Conservation (phyloP, 148 eudicot genomes). For the Mesembryanthemum crystallinum region DNA sequence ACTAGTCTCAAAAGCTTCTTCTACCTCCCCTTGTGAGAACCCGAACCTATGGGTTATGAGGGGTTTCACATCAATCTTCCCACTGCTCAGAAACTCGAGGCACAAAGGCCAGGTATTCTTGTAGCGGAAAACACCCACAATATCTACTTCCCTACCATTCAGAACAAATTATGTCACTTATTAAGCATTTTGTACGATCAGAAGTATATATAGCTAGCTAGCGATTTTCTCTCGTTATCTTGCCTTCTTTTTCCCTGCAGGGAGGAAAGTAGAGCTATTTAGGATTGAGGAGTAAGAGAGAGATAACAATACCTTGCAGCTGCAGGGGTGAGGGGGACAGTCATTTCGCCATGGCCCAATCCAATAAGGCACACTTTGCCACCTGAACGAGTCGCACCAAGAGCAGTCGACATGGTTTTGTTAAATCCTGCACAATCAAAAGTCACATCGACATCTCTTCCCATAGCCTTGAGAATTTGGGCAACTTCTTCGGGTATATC, state of each 20-base stretch:
- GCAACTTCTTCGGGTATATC: slow-evolving; percentile 55
- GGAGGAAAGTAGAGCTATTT: background rate
- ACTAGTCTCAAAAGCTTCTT: slow-evolving; percentile 83
- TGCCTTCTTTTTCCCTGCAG: background rate
- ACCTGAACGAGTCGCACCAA: slow-evolving; percentile 67
- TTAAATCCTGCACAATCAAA: slow-evolving; percentile 84
- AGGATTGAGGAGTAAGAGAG: background rate
- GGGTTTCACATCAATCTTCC: slow-evolving; percentile 88
- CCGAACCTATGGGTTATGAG: slow-evolving; percentile 83
- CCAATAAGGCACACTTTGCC: slow-evolving; percentile 93
- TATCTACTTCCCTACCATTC: slow-evolving; percentile 69
- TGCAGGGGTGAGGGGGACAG: slow-evolving; percentile 81
- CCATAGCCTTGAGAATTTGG: slow-evolving; percentile 60
- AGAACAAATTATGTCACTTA: background rate
- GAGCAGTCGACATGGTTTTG: slow-evolving; percentile 91
- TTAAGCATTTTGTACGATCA: background rate
- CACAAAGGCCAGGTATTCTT: slow-evolving; percentile 93
- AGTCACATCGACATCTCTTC: slow-evolving; percentile 53
- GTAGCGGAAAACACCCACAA: slow-evolving; percentile 80
- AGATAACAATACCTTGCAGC: slow-evolving; percentile 63
- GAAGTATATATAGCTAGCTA: background rate
- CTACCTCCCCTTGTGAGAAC: slow-evolving; percentile 80
- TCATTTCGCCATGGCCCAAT: slow-evolving; percentile 78
- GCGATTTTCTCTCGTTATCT: too few species aligned
- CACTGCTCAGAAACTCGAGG: slow-evolving; percentile 69